These are phyloP conservation scores for Incumbomyces lentus DNA, from an alignment of 2,329 filamentous ascomycete genomes.

Conservation along the genomic window DNA sequence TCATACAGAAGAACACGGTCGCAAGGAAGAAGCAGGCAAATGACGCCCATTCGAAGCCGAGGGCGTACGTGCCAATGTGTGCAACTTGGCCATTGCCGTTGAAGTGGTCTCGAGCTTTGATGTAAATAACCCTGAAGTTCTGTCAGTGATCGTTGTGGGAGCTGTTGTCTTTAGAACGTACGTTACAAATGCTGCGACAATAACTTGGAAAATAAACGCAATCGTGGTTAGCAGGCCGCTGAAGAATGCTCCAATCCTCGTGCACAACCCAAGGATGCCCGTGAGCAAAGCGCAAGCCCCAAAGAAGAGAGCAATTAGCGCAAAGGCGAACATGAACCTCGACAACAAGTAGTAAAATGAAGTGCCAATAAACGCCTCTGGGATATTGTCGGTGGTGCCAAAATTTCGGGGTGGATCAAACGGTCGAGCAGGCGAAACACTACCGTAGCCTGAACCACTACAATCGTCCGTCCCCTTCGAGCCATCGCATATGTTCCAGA, in stretches of 20 bases:
- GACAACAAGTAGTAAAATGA: slow-evolving; percentile 73
- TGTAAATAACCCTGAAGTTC: slow-evolving; percentile 45
- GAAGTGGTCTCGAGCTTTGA: slow-evolving; percentile 49
- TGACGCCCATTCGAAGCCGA: slow-evolving; percentile 53
- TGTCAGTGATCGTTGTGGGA: slow-evolving; percentile 6
- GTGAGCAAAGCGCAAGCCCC: slow-evolving; percentile 37
- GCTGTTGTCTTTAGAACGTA: slow-evolving; percentile 32
- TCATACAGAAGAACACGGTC: slow-evolving; percentile 47
- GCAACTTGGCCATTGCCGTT: slow-evolving; percentile 38
- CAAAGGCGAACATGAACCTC: slow-evolving; percentile 87
- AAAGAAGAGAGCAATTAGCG: slow-evolving; percentile 76
- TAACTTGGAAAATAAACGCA: slow-evolving; percentile 48
- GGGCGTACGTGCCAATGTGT: slow-evolving; percentile 46
- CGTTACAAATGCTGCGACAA: slow-evolving; percentile 53
- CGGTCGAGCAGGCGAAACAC: slow-evolving; percentile 51
- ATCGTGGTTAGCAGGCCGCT: slow-evolving; percentile 43
- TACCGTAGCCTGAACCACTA: slow-evolving; percentile 54
- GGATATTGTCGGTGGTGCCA: slow-evolving; percentile 43
- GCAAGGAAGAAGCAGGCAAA: slow-evolving; percentile 46
- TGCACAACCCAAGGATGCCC: slow-evolving; percentile 40
- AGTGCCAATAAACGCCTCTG: slow-evolving; percentile 45
- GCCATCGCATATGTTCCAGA: slow-evolving; percentile 69
- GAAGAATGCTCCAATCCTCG: slow-evolving; percentile 41
- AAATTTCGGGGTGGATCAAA: slow-evolving; percentile 58
- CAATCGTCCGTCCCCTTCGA: slow-evolving; percentile 29